phyloP scores from a whole-genome alignment of 441 rosid genomes.

The Gossypium schwendimanii region DNA sequence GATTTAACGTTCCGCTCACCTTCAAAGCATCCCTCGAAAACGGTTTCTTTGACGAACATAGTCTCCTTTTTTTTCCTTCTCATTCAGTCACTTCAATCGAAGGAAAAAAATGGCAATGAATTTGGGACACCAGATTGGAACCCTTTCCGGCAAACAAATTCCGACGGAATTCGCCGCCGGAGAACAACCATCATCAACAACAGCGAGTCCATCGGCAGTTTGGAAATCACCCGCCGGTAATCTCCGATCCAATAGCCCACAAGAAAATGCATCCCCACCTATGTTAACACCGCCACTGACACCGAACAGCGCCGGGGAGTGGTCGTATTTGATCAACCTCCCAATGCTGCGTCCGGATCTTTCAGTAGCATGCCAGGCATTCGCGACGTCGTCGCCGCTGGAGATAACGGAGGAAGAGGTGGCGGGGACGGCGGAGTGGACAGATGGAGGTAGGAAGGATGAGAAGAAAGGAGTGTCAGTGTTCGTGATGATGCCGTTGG shows the following conservation, averaged over 20 bases:
- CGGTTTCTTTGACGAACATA: not conserved
- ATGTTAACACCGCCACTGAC: conserved; percentile 55
- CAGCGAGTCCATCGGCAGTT: not conserved
- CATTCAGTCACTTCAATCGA: not conserved
- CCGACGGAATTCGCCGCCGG: not conserved
- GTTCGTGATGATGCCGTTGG: conserved; percentile 96
- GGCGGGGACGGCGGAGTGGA: conserved; percentile 28
- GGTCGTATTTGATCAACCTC: conserved; percentile 33
- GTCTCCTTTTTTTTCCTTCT: not conserved
- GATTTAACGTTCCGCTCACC: not conserved
- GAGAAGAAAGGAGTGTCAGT: conserved; percentile 71
- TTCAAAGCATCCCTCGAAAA: not conserved
- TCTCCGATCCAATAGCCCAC: conserved; percentile 27
- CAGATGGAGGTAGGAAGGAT: conserved; percentile 13
- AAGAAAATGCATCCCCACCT: conserved; percentile 47
- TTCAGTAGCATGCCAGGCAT: conserved; percentile 64
- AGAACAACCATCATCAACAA: not conserved
- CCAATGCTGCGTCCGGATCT: conserved; percentile 55
- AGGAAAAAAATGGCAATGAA: conserved; percentile 50
- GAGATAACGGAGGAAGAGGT: not conserved
- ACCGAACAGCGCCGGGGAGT: conserved; percentile 30
- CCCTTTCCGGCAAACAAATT: conserved; percentile 46
- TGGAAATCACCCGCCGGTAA: not conserved
- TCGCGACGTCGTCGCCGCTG: conserved; percentile 18
- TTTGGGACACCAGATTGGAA: conserved; percentile 60